phyloP scores from a whole-genome alignment of 345 rosid species.

The Mercurialis annua region DNA sequence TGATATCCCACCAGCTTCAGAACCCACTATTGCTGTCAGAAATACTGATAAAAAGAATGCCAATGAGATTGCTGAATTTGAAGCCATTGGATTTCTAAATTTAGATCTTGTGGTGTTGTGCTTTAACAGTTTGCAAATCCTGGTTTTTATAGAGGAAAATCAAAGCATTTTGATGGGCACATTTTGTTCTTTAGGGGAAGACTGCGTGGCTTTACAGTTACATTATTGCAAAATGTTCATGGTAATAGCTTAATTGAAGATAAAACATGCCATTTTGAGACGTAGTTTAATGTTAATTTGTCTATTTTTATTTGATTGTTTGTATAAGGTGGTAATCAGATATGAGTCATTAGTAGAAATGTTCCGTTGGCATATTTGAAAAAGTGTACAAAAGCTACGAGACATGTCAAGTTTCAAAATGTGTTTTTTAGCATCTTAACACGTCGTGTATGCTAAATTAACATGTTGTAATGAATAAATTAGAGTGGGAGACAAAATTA shows the following conservation, averaged over 20 bases:
- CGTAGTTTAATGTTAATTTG: background rate
- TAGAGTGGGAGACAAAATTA: background rate
- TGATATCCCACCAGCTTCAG: slow-evolving; percentile 8
- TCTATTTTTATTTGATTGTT: background rate
- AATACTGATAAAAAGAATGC: slow-evolving; percentile 1
- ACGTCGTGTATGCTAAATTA: background rate
- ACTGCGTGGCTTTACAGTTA: background rate
- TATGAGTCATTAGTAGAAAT: background rate
- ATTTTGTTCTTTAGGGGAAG: background rate
- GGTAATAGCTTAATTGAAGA: background rate
- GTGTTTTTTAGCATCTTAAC: background rate
- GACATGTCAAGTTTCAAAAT: background rate
- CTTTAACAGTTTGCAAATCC: background rate
- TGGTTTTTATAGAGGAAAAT: background rate
- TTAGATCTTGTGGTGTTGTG: background rate
- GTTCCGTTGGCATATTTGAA: too few species aligned
- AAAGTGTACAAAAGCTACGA: background rate
- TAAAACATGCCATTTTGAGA: background rate
- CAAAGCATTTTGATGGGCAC: background rate
- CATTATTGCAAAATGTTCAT: background rate
- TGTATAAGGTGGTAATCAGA: background rate
- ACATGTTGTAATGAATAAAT: background rate
- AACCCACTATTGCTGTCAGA: background rate
- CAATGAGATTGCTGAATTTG: slow-evolving; percentile 7
- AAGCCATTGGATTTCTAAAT: background rate